Percentiles rank a stretch among this genome's conserved stretches.
Conservation (phyloP, 441 rosid genomes). For the Biscutella laevigata region DNA sequence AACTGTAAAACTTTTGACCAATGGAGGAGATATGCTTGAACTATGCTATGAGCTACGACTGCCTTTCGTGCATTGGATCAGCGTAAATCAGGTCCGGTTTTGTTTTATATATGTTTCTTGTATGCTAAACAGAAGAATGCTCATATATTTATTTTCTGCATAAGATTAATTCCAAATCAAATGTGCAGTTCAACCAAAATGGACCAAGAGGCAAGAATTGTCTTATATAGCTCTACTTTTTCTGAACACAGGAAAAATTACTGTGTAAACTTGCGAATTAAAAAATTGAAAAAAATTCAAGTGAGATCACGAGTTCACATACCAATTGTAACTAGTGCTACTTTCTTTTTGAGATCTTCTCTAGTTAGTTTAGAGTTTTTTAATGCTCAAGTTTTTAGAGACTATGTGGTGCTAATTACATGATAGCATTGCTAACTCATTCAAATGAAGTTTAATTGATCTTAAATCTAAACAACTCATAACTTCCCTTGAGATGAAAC, state of each 20-base stretch:
- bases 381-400: background rate
- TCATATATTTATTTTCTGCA: background rate
- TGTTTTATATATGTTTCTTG: background rate
- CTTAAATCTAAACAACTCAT: background rate
- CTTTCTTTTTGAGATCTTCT: background rate
- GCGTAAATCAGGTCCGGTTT: constrained; percentile 55
- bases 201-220: background rate
- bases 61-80: constrained; percentile 73
- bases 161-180: background rate
- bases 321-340: background rate
- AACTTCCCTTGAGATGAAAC: constrained; percentile 6
- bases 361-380: background rate
- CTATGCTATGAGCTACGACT: constrained; percentile 84
- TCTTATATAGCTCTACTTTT: background rate
- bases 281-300: background rate
- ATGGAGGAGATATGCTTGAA: constrained; percentile 90
- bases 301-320: background rate
- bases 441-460: background rate
- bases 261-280: background rate
- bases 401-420: background rate
- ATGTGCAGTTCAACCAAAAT: background rate
- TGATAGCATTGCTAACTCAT: constrained; percentile 1
- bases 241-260: background rate
- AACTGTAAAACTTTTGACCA: constrained; percentile 79
- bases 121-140: background rate